Conservation (phyloP, 2,329 filamentous ascomycete species). For the Pleomassaria siparia region DNA sequence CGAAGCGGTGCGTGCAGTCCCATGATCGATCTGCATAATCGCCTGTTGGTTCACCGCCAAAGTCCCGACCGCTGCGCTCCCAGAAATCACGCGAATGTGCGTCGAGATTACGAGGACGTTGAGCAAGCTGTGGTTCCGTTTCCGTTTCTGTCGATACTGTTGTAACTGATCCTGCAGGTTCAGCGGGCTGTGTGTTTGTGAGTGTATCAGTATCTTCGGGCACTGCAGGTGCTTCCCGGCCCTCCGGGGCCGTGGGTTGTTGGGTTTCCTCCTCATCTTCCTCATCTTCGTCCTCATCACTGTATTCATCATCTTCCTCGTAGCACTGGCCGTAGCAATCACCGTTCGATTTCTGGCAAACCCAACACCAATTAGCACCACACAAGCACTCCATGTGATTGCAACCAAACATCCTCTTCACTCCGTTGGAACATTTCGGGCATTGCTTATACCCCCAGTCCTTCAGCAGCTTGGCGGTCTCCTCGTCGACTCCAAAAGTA, state of each 20-base stretch:
- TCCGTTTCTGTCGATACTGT: conserved; percentile 1
- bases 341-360: conserved; percentile 41
- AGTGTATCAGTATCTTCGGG: conserved; percentile 10
- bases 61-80: conserved; percentile 31
- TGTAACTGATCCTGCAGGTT: background rate
- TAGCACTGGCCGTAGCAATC: conserved; percentile 29
- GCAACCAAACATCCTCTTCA: conserved; percentile 54
- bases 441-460: conserved; percentile 53
- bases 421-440: conserved; percentile 51
- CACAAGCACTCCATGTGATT: conserved; percentile 52
- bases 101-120: conserved; percentile 36
- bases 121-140: conserved; percentile 1
- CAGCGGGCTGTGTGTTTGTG: conserved; percentile 12
- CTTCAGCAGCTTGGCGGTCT: conserved; percentile 42
- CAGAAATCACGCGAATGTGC: conserved; percentile 32
- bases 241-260: too few relatives aligned
- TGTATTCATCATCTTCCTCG: conserved; percentile 22
- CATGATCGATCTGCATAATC: conserved; percentile 22
- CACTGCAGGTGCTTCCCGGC: too few relatives aligned
- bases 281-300: conserved; percentile 28
- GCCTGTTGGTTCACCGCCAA: conserved; percentile 42
- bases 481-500: conserved; percentile 37
- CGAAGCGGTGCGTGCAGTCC: conserved; percentile 30
- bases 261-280: conserved; percentile 18
- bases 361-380: conserved; percentile 55